phyloP scores from a whole-genome alignment of 1,284 basidiomycete species.

The Coniophora puteana region DNA sequence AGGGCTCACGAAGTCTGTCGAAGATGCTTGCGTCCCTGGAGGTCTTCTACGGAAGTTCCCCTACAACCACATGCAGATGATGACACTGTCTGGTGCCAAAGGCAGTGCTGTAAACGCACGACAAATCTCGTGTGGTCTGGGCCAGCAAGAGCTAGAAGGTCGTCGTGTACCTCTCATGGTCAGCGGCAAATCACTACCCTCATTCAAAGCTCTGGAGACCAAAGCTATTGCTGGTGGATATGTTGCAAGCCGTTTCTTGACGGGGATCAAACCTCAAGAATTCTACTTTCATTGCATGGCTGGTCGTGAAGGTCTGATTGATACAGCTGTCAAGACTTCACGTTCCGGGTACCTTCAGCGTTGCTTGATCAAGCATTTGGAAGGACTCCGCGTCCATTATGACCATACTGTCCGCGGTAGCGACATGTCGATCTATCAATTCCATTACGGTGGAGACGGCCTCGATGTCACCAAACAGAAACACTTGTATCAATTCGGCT shows the following conservation, averaged over 20 bases:
- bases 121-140: slow-evolving; percentile 95
- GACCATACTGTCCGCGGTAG: slow-evolving; percentile 97
- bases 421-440: slow-evolving; percentile 93
- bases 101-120: slow-evolving; percentile 97
- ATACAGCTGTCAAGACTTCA: slow-evolving; percentile 98
- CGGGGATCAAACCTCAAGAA: slow-evolving; percentile 97
- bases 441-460: slow-evolving; percentile 95
- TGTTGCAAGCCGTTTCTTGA: slow-evolving; percentile 98
- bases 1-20: slow-evolving; percentile 87
- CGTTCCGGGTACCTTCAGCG: slow-evolving; percentile 98
- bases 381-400: slow-evolving; percentile 95
- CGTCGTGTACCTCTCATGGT: slow-evolving; percentile 99
- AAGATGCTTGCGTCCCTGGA: slow-evolving; percentile 87
- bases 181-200: slow-evolving; percentile 96
- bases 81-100: slow-evolving; percentile 98
- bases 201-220: slow-evolving; percentile 97
- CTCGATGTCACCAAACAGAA: slow-evolving; percentile 97
- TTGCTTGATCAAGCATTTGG: slow-evolving; percentile 98
- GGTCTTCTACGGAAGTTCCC: slow-evolving; percentile 93
- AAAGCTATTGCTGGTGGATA: slow-evolving; percentile 98
- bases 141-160: slow-evolving; percentile 97
- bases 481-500: slow-evolving; percentile 90
- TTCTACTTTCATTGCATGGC: slow-evolving; percentile 99
- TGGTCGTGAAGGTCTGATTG: slow-evolving; percentile 97
- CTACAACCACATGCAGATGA: slow-evolving; percentile 99